Conservation (phyloP, 2,329 filamentous ascomycete species). For the Arthrobotrys entomopaga region DNA sequence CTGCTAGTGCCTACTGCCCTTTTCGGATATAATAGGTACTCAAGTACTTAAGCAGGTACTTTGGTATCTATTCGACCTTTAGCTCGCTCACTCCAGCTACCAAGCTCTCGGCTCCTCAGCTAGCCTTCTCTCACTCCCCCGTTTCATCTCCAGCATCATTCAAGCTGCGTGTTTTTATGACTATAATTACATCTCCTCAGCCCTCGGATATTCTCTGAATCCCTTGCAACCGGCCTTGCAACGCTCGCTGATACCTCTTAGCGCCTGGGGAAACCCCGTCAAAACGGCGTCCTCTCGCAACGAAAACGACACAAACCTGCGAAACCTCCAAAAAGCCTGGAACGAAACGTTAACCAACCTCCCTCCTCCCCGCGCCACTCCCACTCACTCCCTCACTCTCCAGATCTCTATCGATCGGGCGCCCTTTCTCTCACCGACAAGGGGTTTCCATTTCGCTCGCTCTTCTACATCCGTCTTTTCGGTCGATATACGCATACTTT, state of each 20-base stretch:
- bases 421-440: neutral
- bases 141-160: neutral
- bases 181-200: neutral
- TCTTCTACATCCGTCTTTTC: neutral
- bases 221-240: constrained; percentile 1
- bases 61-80: neutral
- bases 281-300: constrained; percentile 19
- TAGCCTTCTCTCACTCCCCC: neutral
- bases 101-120: constrained; percentile 1
- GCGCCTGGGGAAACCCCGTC: constrained; percentile 39
- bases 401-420: neutral
- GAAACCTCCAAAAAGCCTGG: constrained; percentile 15
- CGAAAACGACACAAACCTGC: constrained; percentile 31
- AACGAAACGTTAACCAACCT: constrained; percentile 37
- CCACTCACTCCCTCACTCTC: constrained; percentile 1
- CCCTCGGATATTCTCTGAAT: neutral
- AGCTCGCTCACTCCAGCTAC: neutral
- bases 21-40: too few relatives aligned
- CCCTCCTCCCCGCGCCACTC: constrained; percentile 19
- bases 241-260: constrained; percentile 33
- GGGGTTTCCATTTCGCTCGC: neutral
- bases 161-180: too few relatives aligned
- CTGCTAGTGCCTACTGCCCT: too few relatives aligned
- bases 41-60: too few relatives aligned
- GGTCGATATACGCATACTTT: neutral